Percentiles rank a stretch among this genome's conserved stretches.
Evolutionary conservation across 129 eudicot genomes (phyloP).

Genomic region (Centaurea solstitialis): DNA sequence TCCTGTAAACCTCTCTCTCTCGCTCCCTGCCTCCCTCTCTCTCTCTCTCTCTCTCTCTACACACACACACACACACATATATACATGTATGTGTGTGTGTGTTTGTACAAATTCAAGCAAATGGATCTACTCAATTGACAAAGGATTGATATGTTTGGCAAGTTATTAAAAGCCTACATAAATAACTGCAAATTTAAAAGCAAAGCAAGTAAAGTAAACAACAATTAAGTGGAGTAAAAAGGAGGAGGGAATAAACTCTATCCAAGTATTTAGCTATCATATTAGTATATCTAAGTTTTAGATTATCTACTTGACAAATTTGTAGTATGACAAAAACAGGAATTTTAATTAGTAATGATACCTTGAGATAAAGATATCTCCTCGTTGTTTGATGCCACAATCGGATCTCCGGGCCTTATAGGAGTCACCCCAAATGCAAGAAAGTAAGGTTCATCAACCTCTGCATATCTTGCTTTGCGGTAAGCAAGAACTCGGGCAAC

Average conservation of each 20-base stretch:
- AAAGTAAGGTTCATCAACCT: conserved; percentile 33
- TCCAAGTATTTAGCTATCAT: not conserved
- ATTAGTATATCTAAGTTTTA: not conserved
- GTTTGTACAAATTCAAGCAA: not conserved
- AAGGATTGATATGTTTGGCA: not conserved
- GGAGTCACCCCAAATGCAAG: conserved; percentile 27
- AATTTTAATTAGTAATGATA: not conserved
- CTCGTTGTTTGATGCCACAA: conserved; percentile 2
- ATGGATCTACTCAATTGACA: not conserved
- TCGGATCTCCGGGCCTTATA: not conserved
- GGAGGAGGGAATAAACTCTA: not conserved
- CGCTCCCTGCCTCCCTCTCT: too few relatives aligned
- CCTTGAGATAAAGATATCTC: conserved; percentile 14
- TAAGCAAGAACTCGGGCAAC: conserved; percentile 26
- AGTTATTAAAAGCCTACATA: conserved; percentile 9
- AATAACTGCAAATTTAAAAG: not conserved
- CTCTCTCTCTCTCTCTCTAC: too few relatives aligned
- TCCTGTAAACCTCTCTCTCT: too few relatives aligned
- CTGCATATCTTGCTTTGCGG: conserved; percentile 23
- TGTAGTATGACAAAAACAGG: not conserved
- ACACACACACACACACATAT: too few relatives aligned
- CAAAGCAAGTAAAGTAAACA: conserved; percentile 12
- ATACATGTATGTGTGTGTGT: too few relatives aligned
- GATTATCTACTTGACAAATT: not conserved
- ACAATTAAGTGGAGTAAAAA: conserved; percentile 1